Evolutionary conservation across 768 basidiomycete genomes (phyloP).

Genomic region (Naganishia vishniacii): DNA sequence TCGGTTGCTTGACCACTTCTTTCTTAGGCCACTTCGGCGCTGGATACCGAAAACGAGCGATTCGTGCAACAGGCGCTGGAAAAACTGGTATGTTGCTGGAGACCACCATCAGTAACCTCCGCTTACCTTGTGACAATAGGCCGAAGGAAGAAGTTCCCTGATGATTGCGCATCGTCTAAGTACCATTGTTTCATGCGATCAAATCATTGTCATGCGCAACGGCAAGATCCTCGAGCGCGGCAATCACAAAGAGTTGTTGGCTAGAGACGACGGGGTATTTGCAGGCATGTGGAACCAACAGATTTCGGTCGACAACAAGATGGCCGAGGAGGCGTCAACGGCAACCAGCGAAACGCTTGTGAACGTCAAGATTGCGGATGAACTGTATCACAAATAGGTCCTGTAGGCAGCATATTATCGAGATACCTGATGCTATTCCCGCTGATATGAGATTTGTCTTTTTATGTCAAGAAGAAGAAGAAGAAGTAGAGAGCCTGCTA

Average conservation of each 20-base stretch:
- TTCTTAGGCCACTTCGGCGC: constrained; percentile 54
- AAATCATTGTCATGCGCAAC: constrained; percentile 85
- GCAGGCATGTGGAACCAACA: constrained; percentile 87
- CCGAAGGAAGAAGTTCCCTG: constrained; percentile 63
- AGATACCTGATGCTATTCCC: too few species aligned
- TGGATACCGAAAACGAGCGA: constrained; percentile 60
- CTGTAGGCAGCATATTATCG: too few species aligned
- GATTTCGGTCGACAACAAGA: constrained; percentile 50
- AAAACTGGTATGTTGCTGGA: constrained; percentile 7
- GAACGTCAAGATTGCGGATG: constrained; percentile 5
- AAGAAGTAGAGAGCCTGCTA: too few species aligned
- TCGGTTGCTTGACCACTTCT: constrained; percentile 18
- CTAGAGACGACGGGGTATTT: constrained; percentile 62
- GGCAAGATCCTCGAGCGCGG: constrained; percentile 66
- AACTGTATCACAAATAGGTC: background rate
- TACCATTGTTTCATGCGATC: constrained; percentile 60
- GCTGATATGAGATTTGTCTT: too few species aligned
- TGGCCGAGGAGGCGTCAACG: constrained; percentile 3
- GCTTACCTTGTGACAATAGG: too few species aligned
- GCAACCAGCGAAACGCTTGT: background rate
- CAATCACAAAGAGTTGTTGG: constrained; percentile 69
- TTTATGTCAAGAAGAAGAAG: too few species aligned
- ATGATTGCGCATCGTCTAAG: constrained; percentile 69
- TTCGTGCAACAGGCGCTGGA: constrained; percentile 26
- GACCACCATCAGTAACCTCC: too few species aligned